phyloP scores from a whole-genome alignment of 2,329 filamentous ascomycete genomes.

The Paraphoma sp. region DNA sequence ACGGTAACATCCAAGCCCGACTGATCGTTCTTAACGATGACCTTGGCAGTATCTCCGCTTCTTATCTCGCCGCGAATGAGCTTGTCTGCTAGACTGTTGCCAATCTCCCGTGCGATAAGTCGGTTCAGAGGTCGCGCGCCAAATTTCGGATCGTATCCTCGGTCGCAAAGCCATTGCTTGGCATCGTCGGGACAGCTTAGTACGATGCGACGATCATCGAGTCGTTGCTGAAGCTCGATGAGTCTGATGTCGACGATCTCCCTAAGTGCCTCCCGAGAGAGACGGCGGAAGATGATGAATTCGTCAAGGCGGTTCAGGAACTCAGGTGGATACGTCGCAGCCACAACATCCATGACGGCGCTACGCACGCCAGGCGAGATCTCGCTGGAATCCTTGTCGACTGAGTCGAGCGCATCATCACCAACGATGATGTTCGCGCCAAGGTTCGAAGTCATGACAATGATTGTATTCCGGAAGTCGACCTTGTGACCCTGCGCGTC shows the following conservation, averaged over 20 bases:
- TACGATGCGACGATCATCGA: constrained; percentile 84
- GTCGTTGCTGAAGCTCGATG: constrained; percentile 78
- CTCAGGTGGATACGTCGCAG: constrained; percentile 78
- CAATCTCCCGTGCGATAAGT: constrained; percentile 87
- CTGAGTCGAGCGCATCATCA: constrained; percentile 68
- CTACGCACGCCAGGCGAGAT: constrained; percentile 76
- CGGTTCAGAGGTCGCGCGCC: constrained; percentile 91
- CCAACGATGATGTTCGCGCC: constrained; percentile 90
- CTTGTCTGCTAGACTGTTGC: constrained; percentile 85
- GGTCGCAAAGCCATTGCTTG: constrained; percentile 85
- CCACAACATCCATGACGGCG: constrained; percentile 88
- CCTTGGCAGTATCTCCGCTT: constrained; percentile 74
- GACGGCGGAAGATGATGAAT: constrained; percentile 93
- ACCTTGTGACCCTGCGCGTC: constrained; percentile 96
- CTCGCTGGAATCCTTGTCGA: constrained; percentile 63
- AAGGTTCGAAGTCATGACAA: constrained; percentile 94
- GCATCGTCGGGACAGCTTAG: constrained; percentile 75
- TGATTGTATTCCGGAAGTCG: constrained; percentile 95
- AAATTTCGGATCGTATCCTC: constrained; percentile 89
- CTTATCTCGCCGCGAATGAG: constrained; percentile 87
- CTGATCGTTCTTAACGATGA: constrained; percentile 67
- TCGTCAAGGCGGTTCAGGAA: constrained; percentile 97
- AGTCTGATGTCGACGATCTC: constrained; percentile 95
- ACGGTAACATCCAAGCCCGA: constrained; percentile 34
- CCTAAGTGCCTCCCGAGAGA: constrained; percentile 77